Percentiles rank a stretch among this genome's conserved stretches.
Conservation (phyloP, 129 eudicot species). For the Pittosporum tobira region DNA sequence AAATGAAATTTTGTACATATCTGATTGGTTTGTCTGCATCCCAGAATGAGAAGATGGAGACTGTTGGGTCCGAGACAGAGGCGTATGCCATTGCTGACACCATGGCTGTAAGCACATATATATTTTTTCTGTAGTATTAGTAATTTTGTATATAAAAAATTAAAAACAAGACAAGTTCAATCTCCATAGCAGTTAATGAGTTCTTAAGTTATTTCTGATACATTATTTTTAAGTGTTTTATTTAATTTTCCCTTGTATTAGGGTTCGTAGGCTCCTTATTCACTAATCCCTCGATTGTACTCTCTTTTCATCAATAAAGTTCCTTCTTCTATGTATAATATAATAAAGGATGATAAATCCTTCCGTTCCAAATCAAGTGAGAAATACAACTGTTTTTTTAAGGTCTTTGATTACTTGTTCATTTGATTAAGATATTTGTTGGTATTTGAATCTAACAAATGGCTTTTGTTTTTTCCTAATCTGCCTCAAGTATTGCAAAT, state of each 20-base stretch:
- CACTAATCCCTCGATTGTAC: too few relatives aligned
- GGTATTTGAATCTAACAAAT: conserved; percentile 1
- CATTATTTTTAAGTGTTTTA: too few relatives aligned
- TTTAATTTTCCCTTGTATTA: too few relatives aligned
- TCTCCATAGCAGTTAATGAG: background rate
- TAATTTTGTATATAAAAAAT: too few relatives aligned
- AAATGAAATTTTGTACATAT: background rate
- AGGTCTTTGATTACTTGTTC: background rate
- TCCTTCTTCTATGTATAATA: too few relatives aligned
- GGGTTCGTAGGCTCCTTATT: too few relatives aligned
- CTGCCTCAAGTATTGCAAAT: conserved; percentile 38
- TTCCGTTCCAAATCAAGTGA: background rate
- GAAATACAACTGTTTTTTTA: background rate
- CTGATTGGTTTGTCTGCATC: background rate
- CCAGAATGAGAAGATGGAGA: conserved; percentile 59
- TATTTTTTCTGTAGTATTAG: background rate
- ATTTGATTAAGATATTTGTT: background rate
- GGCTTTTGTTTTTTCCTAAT: background rate
- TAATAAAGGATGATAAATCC: background rate
- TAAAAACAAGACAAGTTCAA: background rate
- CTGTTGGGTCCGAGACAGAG: conserved; percentile 66
- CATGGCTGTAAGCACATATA: conserved; percentile 54
- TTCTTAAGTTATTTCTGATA: background rate
- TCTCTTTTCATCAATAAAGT: too few relatives aligned
- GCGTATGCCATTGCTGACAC: conserved; percentile 80